Percentiles rank a stretch among this genome's conserved stretches.
These are phyloP conservation scores for Ascomycota sp. DNA, from an alignment of 2,329 filamentous ascomycete species.

Conservation along the genomic window DNA sequence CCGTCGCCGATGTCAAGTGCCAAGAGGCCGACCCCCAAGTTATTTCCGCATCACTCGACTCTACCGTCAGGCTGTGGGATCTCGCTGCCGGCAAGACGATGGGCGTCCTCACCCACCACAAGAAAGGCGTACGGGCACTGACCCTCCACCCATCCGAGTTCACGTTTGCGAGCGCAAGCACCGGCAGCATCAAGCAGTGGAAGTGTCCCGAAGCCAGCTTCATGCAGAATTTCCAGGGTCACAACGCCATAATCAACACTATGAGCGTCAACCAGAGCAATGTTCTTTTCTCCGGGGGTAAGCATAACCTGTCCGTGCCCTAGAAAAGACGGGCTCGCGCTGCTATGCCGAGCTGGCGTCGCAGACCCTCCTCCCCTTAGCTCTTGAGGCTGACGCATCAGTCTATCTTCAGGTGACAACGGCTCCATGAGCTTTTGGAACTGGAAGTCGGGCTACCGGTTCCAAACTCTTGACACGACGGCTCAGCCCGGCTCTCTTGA, in stretches of 20 bases:
- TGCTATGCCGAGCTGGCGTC: too few species aligned
- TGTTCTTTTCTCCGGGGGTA: conserved; percentile 73
- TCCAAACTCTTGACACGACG: conserved; percentile 74
- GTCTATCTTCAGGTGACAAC: conserved; percentile 42
- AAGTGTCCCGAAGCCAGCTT: conserved; percentile 95
- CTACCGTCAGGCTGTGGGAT: conserved; percentile 84
- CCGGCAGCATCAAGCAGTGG: conserved; percentile 96
- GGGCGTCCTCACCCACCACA: conserved; percentile 92
- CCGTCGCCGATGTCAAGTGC: conserved; percentile 72
- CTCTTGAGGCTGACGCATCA: background rate
- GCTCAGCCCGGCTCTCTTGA: conserved; percentile 89
- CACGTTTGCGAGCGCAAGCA: conserved; percentile 84
- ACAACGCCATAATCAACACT: conserved; percentile 92
- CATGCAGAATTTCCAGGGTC: conserved; percentile 97
- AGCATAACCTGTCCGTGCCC: conserved; percentile 2
- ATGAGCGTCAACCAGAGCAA: conserved; percentile 87
- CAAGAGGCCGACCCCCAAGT: conserved; percentile 95
- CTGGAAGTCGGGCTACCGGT: conserved; percentile 90
- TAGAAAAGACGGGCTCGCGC: too few species aligned
- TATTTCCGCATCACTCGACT: conserved; percentile 81
- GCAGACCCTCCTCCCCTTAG: too few species aligned
- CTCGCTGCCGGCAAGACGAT: conserved; percentile 90
- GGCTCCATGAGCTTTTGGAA: conserved; percentile 97
- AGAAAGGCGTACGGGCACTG: conserved; percentile 81
- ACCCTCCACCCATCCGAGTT: conserved; percentile 80